phyloP scores from a whole-genome alignment of 768 basidiomycete genomes.

The Naganishia randhawae region DNA sequence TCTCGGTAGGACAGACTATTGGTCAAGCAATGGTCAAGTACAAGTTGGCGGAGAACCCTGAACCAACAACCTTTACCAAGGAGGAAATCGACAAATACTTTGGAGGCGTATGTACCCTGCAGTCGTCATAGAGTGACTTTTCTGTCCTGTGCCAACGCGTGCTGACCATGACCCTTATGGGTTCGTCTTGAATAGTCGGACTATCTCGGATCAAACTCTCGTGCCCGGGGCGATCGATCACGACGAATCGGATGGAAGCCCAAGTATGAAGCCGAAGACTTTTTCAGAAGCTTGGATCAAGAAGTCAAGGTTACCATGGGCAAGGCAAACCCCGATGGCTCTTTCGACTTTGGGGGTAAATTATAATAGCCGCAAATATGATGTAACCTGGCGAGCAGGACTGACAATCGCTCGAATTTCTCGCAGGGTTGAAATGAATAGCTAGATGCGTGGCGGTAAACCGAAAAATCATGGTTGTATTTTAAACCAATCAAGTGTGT shows the following conservation, averaged over 20 bases:
- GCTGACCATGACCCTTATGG: neutral
- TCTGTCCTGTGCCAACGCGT: too few species aligned
- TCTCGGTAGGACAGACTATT: slow-evolving; percentile 35
- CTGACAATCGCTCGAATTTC: neutral
- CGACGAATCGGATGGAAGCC: slow-evolving; percentile 49
- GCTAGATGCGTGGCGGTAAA: neutral
- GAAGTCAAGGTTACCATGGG: slow-evolving; percentile 25
- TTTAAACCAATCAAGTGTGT: neutral
- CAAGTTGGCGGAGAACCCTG: slow-evolving; percentile 29
- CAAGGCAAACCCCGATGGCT: slow-evolving; percentile 16
- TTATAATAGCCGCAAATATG: slow-evolving; percentile 1
- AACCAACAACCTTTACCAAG: slow-evolving; percentile 39
- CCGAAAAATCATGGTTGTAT: neutral
- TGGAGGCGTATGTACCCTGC: slow-evolving; percentile 35
- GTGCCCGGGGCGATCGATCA: slow-evolving; percentile 39
- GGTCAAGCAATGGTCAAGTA: slow-evolving; percentile 40
- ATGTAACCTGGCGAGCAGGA: neutral
- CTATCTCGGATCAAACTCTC: slow-evolving; percentile 39
- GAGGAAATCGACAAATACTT: slow-evolving; percentile 49
- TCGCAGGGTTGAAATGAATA: neutral
- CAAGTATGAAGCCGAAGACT: slow-evolving; percentile 35
- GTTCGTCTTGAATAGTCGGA: slow-evolving; percentile 3
- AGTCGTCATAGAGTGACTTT: too few species aligned
- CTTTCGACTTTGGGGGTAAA: slow-evolving; percentile 24
- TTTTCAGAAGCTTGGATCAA: slow-evolving; percentile 25